Conservation (phyloP, 2,329 filamentous ascomycete genomes). For the Capronia americana region DNA sequence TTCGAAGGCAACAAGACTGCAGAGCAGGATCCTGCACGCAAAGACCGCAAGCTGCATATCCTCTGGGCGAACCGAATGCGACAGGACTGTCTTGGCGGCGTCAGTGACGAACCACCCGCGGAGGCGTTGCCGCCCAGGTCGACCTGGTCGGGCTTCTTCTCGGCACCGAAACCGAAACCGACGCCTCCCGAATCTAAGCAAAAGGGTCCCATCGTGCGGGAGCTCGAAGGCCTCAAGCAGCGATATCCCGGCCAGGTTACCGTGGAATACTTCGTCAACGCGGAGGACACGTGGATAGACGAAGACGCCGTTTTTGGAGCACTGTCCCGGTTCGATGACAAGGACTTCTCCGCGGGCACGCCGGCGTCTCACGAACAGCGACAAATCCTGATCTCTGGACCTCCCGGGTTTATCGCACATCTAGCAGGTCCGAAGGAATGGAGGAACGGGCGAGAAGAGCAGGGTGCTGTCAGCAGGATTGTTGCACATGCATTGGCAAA, state of each 20-base stretch:
- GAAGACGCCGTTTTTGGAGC: constrained; percentile 55
- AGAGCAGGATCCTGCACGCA: constrained; percentile 39
- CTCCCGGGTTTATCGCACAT: constrained; percentile 83
- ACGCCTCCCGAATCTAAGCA: constrained; percentile 28
- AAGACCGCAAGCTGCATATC: constrained; percentile 66
- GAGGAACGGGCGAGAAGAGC: constrained; percentile 37
- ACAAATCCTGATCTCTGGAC: constrained; percentile 84
- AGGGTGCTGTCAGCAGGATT: constrained; percentile 36
- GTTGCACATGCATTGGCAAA: constrained; percentile 33
- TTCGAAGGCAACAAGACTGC: constrained; percentile 48
- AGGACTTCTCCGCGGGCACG: constrained; percentile 34
- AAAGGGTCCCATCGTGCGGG: constrained; percentile 59
- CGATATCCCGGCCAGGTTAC: constrained; percentile 63
- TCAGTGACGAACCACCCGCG: constrained; percentile 53
- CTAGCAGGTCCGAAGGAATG: constrained; percentile 75
- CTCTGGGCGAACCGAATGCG: constrained; percentile 79
- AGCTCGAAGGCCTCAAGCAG: constrained; percentile 68
- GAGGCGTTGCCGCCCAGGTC: constrained; percentile 34
- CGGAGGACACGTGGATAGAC: constrained; percentile 73
- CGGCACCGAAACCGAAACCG: constrained; percentile 19
- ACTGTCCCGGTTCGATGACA: constrained; percentile 30
- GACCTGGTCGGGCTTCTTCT: constrained; percentile 32
- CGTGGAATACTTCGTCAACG: constrained; percentile 81
- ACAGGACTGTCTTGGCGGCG: constrained; percentile 69
- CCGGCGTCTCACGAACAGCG: constrained; percentile 55